These are phyloP conservation scores for Solanum sparsipilum DNA, from an alignment of 257 asterid genomes.

Conservation along the genomic window DNA sequence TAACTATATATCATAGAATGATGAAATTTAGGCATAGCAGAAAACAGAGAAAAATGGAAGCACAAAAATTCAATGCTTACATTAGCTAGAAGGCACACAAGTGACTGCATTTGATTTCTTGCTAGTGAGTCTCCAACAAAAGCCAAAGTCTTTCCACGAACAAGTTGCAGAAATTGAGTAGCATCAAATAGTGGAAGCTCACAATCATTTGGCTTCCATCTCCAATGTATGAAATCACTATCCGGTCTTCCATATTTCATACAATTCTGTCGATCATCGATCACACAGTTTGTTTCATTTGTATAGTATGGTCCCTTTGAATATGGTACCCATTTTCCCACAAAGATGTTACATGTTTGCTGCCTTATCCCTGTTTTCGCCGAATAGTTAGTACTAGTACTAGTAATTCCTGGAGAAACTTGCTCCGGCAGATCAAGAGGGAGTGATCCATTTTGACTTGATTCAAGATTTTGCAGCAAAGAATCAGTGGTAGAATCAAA, in stretches of 20 bases:
- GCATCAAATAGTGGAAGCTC: constrained; percentile 14
- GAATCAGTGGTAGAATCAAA: not conserved
- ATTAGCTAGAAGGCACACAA: constrained; percentile 15
- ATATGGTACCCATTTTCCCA: constrained; percentile 9
- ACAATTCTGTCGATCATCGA: constrained; percentile 19
- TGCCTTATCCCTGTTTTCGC: not conserved
- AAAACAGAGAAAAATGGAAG: not conserved
- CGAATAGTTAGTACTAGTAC: not conserved
- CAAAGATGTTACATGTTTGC: constrained; percentile 1
- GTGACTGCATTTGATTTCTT: constrained; percentile 20
- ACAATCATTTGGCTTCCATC: constrained; percentile 19
- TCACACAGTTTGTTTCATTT: constrained; percentile 2
- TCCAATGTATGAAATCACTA: constrained; percentile 12
- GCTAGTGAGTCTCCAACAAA: constrained; percentile 18
- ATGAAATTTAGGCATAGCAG: not conserved
- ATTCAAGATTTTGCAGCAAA: not conserved
- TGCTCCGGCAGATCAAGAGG: not conserved
- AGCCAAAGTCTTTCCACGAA: constrained; percentile 14
- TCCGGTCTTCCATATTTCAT: constrained; percentile 16
- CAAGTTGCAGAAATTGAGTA: constrained; percentile 5
- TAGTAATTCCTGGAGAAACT: not conserved
- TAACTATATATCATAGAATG: not conserved
- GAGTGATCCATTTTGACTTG: not conserved
- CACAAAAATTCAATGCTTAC: not conserved
- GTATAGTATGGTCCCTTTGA: constrained; percentile 9